These are phyloP conservation scores for Artomyces pyxidatus DNA, from an alignment of 768 basidiomycete species.

Conservation along the genomic window DNA sequence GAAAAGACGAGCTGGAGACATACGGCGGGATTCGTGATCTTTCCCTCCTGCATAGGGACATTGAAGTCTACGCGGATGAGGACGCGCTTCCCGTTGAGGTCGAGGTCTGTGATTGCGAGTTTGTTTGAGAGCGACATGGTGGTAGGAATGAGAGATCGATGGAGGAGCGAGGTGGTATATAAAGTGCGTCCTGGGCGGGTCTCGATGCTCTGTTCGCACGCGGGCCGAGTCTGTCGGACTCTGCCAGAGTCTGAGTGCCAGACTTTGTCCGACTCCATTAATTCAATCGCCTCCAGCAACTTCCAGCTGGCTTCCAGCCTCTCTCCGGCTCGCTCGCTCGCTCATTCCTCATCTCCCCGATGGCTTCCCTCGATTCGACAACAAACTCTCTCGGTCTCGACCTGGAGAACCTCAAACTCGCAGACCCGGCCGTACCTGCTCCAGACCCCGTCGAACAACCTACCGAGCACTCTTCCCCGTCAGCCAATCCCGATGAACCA, in stretches of 20 bases:
- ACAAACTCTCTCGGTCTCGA: constrained; percentile 68
- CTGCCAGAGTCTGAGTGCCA: neutral
- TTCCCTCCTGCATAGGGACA: constrained; percentile 83
- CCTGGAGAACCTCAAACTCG: constrained; percentile 42
- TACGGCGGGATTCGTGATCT: constrained; percentile 95
- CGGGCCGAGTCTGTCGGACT: neutral
- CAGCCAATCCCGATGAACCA: constrained; percentile 1
- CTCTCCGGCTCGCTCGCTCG: too few relatives aligned
- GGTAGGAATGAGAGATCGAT: constrained; percentile 18
- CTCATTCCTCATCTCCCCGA: neutral
- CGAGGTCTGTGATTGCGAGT: constrained; percentile 85
- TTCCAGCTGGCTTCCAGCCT: too few relatives aligned
- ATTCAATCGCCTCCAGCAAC: neutral
- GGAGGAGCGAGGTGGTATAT: constrained; percentile 5
- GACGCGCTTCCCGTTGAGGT: constrained; percentile 80
- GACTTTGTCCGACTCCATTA: neutral
- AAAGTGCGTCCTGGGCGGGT: constrained; percentile 1
- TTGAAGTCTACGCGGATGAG: constrained; percentile 97
- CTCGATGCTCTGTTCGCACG: neutral
- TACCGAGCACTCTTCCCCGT: neutral
- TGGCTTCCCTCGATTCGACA: constrained; percentile 24
- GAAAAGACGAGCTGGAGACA: constrained; percentile 26
- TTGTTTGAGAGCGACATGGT: constrained; percentile 94
- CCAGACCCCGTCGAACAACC: constrained; percentile 6
- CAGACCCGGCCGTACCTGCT: constrained; percentile 16